Conservation (phyloP, 139 green algal species). For the Closterium sp. region DNA sequence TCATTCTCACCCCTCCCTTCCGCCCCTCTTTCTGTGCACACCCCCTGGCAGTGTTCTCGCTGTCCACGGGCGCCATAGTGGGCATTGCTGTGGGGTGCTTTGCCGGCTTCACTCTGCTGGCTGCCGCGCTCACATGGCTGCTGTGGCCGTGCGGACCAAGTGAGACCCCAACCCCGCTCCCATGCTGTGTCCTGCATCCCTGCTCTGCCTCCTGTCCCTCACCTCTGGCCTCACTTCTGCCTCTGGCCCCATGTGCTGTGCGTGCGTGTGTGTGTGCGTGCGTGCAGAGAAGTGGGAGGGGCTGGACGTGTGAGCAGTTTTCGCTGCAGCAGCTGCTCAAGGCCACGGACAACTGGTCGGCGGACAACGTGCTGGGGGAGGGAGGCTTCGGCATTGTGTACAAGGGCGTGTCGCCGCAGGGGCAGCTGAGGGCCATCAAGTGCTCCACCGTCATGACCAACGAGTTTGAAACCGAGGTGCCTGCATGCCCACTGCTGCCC, state of each 20-base stretch:
- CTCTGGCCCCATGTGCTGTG: background rate
- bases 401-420: conserved; percentile 6
- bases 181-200: background rate
- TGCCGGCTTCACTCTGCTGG: background rate
- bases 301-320: background rate
- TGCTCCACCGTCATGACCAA: conserved; percentile 6
- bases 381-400: conserved; percentile 41
- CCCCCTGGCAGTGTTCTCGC: background rate
- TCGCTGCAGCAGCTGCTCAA: background rate
- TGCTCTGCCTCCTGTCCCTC: too few relatives aligned
- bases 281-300: background rate
- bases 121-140: background rate
- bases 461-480: background rate
- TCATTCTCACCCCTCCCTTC: background rate
- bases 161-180: background rate
- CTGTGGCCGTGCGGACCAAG: background rate
- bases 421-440: conserved; percentile 19
- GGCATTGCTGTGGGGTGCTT: background rate
- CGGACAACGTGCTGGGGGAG: conserved; percentile 31
- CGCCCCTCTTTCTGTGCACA: background rate
- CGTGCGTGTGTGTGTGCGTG: background rate
- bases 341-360: conserved; percentile 25
- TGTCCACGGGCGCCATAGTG: background rate
- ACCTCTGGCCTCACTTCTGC: too few relatives aligned
- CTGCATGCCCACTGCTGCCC: too few relatives aligned